Percentiles rank a stretch among this genome's conserved stretches.
Evolutionary conservation across 495 filamentous ascomycete genomes (phyloP).

Genomic region (Xylaria cubensis): DNA sequence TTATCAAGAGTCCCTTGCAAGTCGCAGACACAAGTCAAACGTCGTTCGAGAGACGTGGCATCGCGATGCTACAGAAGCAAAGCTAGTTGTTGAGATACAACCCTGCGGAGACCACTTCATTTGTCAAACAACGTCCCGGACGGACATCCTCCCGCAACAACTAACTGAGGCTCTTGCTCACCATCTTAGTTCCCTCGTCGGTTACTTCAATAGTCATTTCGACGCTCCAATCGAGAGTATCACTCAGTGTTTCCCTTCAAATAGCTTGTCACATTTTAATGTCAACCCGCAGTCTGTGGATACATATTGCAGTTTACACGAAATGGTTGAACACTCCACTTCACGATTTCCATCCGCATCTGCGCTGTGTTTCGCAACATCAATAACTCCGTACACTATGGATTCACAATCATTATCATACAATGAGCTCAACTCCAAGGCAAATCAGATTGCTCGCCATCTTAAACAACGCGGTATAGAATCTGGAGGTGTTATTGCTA

Average conservation of each 20-base stretch:
- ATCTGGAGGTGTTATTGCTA: constrained; percentile 63
- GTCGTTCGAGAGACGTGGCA: constrained; percentile 58
- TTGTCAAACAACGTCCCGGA: constrained; percentile 60
- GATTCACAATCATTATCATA: constrained; percentile 62
- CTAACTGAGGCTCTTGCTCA: constrained; percentile 56
- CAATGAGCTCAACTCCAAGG: constrained; percentile 61
- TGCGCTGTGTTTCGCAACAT: constrained; percentile 66
- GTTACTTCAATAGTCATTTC: constrained; percentile 48
- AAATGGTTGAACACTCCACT: constrained; percentile 61
- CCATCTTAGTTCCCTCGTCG: constrained; percentile 44
- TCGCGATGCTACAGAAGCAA: constrained; percentile 74
- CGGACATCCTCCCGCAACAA: constrained; percentile 48
- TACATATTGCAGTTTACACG: constrained; percentile 47
- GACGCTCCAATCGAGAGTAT: constrained; percentile 40
- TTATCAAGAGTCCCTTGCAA: constrained; percentile 73
- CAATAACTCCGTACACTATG: constrained; percentile 43
- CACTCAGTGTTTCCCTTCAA: constrained; percentile 39
- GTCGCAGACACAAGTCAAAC: constrained; percentile 34
- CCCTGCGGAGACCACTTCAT: constrained; percentile 61
- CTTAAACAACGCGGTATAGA: constrained; percentile 54
- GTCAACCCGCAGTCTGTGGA: constrained; percentile 31
- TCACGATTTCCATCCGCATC: constrained; percentile 52
- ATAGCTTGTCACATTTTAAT: constrained; percentile 64
- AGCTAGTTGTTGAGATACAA: constrained; percentile 73
- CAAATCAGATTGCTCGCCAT: constrained; percentile 69